Percentiles rank a stretch among this genome's conserved stretches.
These are phyloP conservation scores for Arabidopsis lyrata DNA, from an alignment of 441 rosid species.

Conservation along the genomic window DNA sequence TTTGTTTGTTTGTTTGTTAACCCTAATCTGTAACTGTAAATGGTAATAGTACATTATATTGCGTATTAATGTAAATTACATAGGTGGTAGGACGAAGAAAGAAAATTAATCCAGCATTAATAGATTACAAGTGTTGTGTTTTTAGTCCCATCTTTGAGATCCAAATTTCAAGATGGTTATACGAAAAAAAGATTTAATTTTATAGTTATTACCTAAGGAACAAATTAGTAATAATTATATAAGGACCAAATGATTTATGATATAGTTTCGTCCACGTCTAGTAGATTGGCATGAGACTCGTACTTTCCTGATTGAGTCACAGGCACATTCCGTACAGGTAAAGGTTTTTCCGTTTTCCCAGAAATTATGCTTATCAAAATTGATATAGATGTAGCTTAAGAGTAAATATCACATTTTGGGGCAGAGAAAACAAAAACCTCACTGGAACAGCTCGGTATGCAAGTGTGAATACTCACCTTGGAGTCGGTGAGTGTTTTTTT, in stretches of 20 bases:
- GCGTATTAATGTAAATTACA: not conserved
- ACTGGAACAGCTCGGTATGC: slow-evolving; percentile 98
- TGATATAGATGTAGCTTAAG: not conserved
- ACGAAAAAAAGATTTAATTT: too few relatives aligned
- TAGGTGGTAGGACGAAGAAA: not conserved
- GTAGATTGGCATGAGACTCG: not conserved
- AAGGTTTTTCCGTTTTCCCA: not conserved
- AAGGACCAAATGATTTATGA: not conserved
- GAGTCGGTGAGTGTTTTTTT: slow-evolving; percentile 63
- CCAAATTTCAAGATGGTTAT: too few relatives aligned
- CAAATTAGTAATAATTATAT: too few relatives aligned
- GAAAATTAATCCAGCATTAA: not conserved
- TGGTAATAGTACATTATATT: not conserved
- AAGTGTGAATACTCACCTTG: slow-evolving; percentile 90
- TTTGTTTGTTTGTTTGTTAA: not conserved
- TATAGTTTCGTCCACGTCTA: not conserved
- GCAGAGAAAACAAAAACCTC: slow-evolving; percentile 87
- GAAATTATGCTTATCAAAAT: not conserved
- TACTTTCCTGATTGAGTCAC: slow-evolving; percentile 40
- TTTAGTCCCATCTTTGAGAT: too few relatives aligned
- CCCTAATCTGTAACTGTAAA: not conserved
- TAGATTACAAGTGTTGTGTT: too few relatives aligned
- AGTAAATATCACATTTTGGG: not conserved
- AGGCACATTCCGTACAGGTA: slow-evolving; percentile 98
- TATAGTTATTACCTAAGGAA: too few relatives aligned